A percentile compares a stretch with the other conserved stretches of the same genome.
phyloP scores from a whole-genome alignment of 2,329 filamentous ascomycete genomes.

The Sporothrix sp. region DNA sequence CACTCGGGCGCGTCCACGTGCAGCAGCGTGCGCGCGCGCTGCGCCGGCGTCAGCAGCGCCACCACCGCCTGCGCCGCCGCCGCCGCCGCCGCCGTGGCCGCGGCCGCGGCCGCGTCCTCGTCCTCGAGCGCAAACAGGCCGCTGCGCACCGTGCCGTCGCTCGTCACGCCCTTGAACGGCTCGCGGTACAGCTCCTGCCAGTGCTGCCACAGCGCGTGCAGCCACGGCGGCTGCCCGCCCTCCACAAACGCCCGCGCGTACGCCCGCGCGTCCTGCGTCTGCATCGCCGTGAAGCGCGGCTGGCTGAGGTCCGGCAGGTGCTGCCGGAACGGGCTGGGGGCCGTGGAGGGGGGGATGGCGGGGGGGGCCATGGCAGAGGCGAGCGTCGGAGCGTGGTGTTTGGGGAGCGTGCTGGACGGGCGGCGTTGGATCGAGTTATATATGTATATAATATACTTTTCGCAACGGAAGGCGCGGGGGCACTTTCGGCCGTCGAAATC shows the following conservation, averaged over 20 bases:
- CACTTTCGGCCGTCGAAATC: too few species aligned
- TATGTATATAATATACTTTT: too few species aligned
- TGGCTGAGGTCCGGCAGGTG: conserved; percentile 52
- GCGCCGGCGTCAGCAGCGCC: conserved; percentile 34
- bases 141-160: conserved; percentile 34
- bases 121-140: conserved; percentile 37
- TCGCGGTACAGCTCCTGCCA: conserved; percentile 52
- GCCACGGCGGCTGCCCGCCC: conserved; percentile 53
- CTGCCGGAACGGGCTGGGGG: conserved; percentile 30
- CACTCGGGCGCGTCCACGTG: conserved; percentile 63
- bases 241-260: conserved; percentile 54
- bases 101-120: conserved; percentile 50
- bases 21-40: conserved; percentile 41
- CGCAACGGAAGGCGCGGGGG: too few species aligned
- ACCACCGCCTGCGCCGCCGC: conserved; percentile 38
- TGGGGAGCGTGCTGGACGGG: too few species aligned
- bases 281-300: conserved; percentile 53
- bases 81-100: conserved; percentile 50
- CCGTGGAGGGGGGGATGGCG: too few species aligned
- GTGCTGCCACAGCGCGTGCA: conserved; percentile 50
- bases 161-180: conserved; percentile 62
- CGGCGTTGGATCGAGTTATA: too few species aligned
- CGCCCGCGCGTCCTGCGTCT: conserved; percentile 50
- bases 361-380: too few species aligned
- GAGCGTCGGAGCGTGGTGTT: too few species aligned